These are phyloP conservation scores for Heimioporus retisporus DNA, from an alignment of 1,284 basidiomycete species.

Conservation along the genomic window DNA sequence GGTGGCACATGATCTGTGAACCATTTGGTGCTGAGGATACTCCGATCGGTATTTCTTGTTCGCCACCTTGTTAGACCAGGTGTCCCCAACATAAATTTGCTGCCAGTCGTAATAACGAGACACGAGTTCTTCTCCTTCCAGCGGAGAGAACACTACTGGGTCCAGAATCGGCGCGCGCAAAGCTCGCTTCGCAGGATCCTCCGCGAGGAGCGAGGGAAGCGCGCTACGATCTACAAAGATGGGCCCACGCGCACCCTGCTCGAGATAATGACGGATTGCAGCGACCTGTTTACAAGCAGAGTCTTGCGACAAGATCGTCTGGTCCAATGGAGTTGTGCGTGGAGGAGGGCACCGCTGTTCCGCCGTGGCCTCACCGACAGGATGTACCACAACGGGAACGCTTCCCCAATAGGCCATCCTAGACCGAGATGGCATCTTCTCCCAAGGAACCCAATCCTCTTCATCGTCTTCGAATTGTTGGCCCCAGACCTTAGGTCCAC, in stretches of 20 bases:
- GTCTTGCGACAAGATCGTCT: conserved; percentile 14
- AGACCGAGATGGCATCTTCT: neutral
- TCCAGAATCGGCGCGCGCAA: conserved; percentile 17
- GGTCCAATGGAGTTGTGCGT: conserved; percentile 1
- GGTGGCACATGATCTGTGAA: too few species aligned
- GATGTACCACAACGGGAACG: conserved; percentile 9
- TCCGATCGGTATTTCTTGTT: too few species aligned
- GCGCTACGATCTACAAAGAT: conserved; percentile 26
- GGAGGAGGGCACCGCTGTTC: neutral
- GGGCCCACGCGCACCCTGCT: conserved; percentile 29
- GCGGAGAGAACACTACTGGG: conserved; percentile 10
- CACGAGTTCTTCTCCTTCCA: conserved; percentile 26
- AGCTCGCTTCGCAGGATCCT: conserved; percentile 17
- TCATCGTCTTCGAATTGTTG: conserved; percentile 27
- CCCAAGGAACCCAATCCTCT: conserved; percentile 29
- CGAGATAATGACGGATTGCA: conserved; percentile 22
- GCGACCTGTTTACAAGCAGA: neutral
- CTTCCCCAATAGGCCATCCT: conserved; percentile 9
- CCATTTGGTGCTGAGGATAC: too few species aligned
- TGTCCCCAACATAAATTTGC: conserved; percentile 11
- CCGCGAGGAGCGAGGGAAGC: conserved; percentile 3
- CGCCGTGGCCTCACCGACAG: neutral
- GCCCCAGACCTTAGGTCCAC: neutral
- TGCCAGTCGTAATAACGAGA: conserved; percentile 17
- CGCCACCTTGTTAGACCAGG: too few species aligned